Evolutionary conservation across 371 early-diverging fungal species (phyloP), one percentile per base, ranked within the genome.

Genomic region (Lichtheimia ramosa): DNA sequence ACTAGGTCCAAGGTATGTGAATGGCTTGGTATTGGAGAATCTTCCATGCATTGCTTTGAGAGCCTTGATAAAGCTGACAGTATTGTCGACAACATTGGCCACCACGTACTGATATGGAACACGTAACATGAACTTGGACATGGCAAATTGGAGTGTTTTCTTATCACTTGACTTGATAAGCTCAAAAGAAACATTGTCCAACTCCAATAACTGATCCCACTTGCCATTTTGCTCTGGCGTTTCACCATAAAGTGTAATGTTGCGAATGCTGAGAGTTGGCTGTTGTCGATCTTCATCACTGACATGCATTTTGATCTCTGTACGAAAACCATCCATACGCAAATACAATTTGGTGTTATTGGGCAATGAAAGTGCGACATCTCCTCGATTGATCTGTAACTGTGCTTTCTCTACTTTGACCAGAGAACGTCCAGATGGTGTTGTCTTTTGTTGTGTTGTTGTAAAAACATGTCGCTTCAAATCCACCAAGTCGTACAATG

Each of bases 181-280:
- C 1, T 55, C 57, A 41, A 73, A 66, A 2, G 42, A 40, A 14
- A 77, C 14, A 43, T 64, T 66, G 28, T 76, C 77, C 20, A 74
- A 51, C 40, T 74, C 76, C 8, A 79, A 16, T 10, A 79, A 48
- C 43, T 76, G 73, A 20, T 73, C 80, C 80, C 80, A 79, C n/a
- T 59, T 52, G 2, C 51, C 43, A 3, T 48, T n/a, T 18, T 69
- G 21, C 10, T 55, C 48, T 1, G 69, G 61, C 1, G 68, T 55
- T 6, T 57, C 54, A 0, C 73, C 78, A 65, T 67, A 73, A 0
- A 74, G 20, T 8, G 64, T 65, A 0, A 71, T 34, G 21, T 72
- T 74, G 20, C 65, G 66, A 13, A 69, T 50, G 3, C 52, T 51
- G 25, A 64, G 24, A 1, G 54, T 40, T 51, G 21, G 62, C 55